Conservation (phyloP, 2,329 filamentous ascomycete genomes). For the Fusarium pininemorale region DNA sequence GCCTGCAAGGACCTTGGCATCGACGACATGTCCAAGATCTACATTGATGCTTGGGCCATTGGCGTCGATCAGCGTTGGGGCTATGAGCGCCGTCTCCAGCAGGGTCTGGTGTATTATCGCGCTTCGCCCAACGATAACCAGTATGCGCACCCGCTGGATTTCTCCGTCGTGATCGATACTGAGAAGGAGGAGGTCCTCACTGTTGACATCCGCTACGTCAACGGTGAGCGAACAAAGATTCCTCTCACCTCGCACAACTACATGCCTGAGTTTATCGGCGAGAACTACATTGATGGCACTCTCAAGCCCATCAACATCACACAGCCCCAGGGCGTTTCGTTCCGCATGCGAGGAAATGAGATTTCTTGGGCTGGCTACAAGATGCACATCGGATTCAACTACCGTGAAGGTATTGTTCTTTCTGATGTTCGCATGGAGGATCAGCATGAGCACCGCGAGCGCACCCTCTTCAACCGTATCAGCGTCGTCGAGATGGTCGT, state of each 20-base stretch:
- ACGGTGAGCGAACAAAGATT: slow-evolving; percentile 59
- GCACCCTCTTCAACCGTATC: slow-evolving; percentile 73
- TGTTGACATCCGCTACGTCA: slow-evolving; percentile 53
- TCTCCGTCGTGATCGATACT: slow-evolving; percentile 55
- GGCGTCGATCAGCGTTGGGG: slow-evolving; percentile 84
- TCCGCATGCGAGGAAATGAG: slow-evolving; percentile 58
- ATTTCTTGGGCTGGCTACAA: slow-evolving; percentile 73
- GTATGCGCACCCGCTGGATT: slow-evolving; percentile 66
- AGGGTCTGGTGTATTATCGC: slow-evolving; percentile 84
- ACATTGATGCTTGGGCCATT: slow-evolving; percentile 87
- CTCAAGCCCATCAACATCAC: slow-evolving; percentile 52
- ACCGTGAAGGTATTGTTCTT: slow-evolving; percentile 74
- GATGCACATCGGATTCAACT: slow-evolving; percentile 77
- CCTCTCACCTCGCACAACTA: slow-evolving; percentile 52
- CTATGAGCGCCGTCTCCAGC: slow-evolving; percentile 75
- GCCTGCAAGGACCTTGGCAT: slow-evolving; percentile 80
- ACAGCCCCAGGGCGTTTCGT: slow-evolving; percentile 53
- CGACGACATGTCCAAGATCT: slow-evolving; percentile 84
- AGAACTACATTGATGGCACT: slow-evolving; percentile 48
- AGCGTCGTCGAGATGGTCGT: slow-evolving; percentile 77
- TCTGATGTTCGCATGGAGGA: slow-evolving; percentile 75
- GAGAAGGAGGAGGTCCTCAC: slow-evolving; percentile 60
- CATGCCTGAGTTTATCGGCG: slow-evolving; percentile 47
- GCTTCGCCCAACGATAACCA: slow-evolving; percentile 74
- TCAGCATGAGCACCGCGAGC: slow-evolving; percentile 49